phyloP scores from a whole-genome alignment of 768 basidiomycete species.

The Naganishia randhawae region DNA sequence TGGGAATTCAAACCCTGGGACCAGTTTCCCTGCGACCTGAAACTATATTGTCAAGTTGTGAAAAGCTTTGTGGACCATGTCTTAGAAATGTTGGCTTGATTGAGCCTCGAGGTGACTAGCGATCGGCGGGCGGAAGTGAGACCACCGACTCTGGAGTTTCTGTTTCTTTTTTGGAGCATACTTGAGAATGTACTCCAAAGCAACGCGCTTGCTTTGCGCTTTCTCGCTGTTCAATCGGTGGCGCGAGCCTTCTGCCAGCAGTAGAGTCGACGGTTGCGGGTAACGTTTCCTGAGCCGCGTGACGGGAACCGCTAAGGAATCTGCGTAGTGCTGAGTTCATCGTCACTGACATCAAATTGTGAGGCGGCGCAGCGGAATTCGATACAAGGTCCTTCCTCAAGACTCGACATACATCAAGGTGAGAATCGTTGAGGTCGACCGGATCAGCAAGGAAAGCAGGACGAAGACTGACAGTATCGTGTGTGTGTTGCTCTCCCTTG shows the following conservation, averaged over 20 bases:
- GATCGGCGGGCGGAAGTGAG: too few relatives aligned
- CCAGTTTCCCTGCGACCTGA: too few relatives aligned
- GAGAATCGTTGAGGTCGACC: neutral
- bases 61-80: too few relatives aligned
- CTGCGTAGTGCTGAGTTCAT: constrained; percentile 8
- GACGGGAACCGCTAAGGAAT: constrained; percentile 14
- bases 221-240: neutral
- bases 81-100: too few relatives aligned
- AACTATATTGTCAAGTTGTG: too few relatives aligned
- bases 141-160: neutral
- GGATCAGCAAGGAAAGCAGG: neutral
- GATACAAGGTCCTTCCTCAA: constrained; percentile 21
- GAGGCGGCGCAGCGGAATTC: neutral
- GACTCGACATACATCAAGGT: constrained; percentile 24
- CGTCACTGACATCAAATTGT: neutral
- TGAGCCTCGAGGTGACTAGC: too few relatives aligned
- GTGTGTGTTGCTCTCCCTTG: constrained; percentile 10
- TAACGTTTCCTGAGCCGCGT: constrained; percentile 2
- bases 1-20: too few relatives aligned
- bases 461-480: neutral
- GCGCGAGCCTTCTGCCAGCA: neutral
- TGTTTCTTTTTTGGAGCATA: constrained; percentile 1
- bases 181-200: neutral
- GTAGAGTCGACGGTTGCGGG: neutral
- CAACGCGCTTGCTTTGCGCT: neutral